phyloP scores from a whole-genome alignment of 352 stramenopile species.

The Phytophthora colocasiae region DNA sequence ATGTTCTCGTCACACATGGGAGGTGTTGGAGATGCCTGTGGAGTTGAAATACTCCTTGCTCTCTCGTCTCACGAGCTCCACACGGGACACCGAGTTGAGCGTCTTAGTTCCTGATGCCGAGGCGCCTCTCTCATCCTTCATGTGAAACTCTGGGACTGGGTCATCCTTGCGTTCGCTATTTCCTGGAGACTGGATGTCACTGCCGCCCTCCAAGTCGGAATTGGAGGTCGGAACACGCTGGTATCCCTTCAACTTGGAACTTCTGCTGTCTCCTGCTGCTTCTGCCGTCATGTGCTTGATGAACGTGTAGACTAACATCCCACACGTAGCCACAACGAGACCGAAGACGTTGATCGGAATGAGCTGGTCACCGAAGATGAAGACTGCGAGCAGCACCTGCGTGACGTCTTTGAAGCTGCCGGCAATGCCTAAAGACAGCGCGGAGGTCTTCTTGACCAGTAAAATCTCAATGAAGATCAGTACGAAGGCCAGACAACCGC shows the following conservation, averaged over 20 bases:
- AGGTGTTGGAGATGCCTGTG: constrained; percentile 26
- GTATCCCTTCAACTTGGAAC: constrained; percentile 38
- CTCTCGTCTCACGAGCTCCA: constrained; percentile 61
- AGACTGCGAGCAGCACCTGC: constrained; percentile 77
- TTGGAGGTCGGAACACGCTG: constrained; percentile 41
- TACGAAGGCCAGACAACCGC: constrained; percentile 72
- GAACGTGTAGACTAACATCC: constrained; percentile 82
- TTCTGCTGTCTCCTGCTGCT: constrained; percentile 18
- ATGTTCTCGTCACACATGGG: constrained; percentile 44
- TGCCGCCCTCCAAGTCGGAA: constrained; percentile 29
- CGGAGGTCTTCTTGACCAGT: constrained; percentile 85
- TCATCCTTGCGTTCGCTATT: constrained; percentile 22
- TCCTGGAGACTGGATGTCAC: constrained; percentile 17
- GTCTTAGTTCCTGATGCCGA: constrained; percentile 31
- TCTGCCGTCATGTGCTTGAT: constrained; percentile 64
- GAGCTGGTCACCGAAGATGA: constrained; percentile 80
- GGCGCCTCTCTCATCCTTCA: constrained; percentile 39
- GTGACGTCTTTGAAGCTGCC: constrained; percentile 85
- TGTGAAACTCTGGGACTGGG: constrained; percentile 36
- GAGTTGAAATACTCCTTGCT: constrained; percentile 63
- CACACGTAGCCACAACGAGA: constrained; percentile 71
- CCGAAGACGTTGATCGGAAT: constrained; percentile 69
- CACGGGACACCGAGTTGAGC: constrained; percentile 33
- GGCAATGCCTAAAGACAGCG: constrained; percentile 78
- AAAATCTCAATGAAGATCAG: constrained; percentile 87